Evolutionary conservation across 192 early-diverging fungal genomes (phyloP).

Genomic region (Chytriomyces hyalinus): DNA sequence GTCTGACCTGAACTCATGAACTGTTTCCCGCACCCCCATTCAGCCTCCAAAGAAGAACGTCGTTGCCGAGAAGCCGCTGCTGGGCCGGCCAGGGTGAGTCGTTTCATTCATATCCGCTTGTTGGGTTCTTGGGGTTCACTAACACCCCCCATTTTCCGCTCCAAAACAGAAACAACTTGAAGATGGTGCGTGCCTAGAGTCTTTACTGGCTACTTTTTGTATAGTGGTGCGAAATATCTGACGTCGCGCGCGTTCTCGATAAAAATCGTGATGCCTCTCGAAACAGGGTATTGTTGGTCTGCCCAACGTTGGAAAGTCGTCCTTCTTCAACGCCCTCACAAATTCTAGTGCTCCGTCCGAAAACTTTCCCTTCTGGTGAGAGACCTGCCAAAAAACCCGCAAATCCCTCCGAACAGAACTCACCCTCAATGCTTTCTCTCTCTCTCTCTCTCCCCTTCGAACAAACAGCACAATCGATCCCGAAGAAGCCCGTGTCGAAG

Average conservation of each 20-base stretch:
- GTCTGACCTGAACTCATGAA: neutral
- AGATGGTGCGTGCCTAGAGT: slow-evolving; percentile 20
- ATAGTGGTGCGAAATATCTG: neutral
- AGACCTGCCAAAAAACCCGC: too few species aligned
- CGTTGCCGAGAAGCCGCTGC: slow-evolving; percentile 48
- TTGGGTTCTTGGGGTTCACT: neutral
- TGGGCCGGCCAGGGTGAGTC: slow-evolving; percentile 35
- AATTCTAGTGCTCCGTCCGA: slow-evolving; percentile 52
- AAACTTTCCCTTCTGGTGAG: slow-evolving; percentile 86
- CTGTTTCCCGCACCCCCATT: neutral
- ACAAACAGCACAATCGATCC: slow-evolving; percentile 87
- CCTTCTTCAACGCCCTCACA: slow-evolving; percentile 57
- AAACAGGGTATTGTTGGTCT: slow-evolving; percentile 83
- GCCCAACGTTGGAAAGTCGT: slow-evolving; percentile 82
- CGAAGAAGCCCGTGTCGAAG: slow-evolving; percentile 85
- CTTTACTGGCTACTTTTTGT: neutral
- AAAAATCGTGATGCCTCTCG: neutral
- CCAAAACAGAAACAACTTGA: slow-evolving; percentile 37
- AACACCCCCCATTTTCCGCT: neutral
- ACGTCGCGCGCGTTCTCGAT: neutral
- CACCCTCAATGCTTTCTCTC: too few species aligned
- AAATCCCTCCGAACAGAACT: too few species aligned
- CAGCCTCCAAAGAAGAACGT: slow-evolving; percentile 58
- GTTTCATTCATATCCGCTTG: neutral
- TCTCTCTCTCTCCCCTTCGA: too few species aligned